phyloP scores from a whole-genome alignment of 306 rosid genomes.

The Potentilla sterilis region DNA sequence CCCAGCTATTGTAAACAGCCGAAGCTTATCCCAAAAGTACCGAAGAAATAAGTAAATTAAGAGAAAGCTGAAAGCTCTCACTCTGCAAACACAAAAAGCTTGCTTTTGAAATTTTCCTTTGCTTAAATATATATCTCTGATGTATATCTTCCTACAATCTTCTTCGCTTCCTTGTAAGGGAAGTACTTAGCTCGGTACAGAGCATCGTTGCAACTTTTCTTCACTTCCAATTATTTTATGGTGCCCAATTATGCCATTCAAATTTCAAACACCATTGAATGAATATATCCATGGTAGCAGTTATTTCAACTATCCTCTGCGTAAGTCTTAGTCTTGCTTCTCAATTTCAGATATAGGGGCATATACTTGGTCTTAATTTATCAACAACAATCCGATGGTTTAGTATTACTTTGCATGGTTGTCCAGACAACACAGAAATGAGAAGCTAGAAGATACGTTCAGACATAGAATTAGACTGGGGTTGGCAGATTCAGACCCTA shows the following conservation, averaged over 20 bases:
- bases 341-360: neutral
- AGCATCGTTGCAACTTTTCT: constrained; percentile 11
- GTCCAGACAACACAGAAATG: neutral
- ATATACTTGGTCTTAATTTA: neutral
- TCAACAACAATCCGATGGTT: neutral
- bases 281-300: neutral
- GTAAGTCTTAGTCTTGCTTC: neutral
- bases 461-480: neutral
- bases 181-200: constrained; percentile 13
- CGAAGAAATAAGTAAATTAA: constrained; percentile 10
- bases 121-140: neutral
- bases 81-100: constrained; percentile 18
- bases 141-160: constrained; percentile 5
- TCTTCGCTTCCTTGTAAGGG: neutral
- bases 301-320: neutral
- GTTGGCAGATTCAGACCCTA: neutral
- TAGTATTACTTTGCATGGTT: neutral
- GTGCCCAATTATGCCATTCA: constrained; percentile 11
- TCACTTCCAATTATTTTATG: constrained; percentile 11
- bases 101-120: constrained; percentile 32
- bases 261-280: neutral
- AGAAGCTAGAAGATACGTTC: neutral
- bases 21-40: constrained; percentile 29
- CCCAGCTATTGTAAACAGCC: constrained; percentile 30
- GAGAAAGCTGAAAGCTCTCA: neutral